Evolutionary conservation across 2,329 filamentous ascomycete species (phyloP), one percentile per base, ranked within the genome.

Genomic region (Colletotrichum sp.): DNA sequence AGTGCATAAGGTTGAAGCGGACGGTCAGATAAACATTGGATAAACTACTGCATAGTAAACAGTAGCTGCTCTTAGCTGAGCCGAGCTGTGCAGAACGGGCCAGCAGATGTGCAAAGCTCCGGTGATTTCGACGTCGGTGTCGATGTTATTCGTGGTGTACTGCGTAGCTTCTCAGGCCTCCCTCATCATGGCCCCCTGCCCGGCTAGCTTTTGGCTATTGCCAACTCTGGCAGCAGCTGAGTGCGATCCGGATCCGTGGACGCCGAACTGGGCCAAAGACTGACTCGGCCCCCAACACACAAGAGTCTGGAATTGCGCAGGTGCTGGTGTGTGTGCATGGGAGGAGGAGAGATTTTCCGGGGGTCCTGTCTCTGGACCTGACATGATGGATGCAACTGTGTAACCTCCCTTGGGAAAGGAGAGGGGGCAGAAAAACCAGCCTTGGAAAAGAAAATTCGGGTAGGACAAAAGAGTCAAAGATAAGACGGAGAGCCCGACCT

Each of bases 11-110:
- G 62, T 73, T 69, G 68, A 72, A 52, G 62, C 49, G 22, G 59
- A 63, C n/a, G 70, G 74, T 76, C 74, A 74, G 64, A 74, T 74
- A 76, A 76, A 76, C 64, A 76, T 64, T 66, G 69, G 55, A 75
- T 34, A 30, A 22, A 55, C 15, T 55, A 52, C 44, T 59, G 22
- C 49, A 36, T 62, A 62, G 67, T 49, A 49, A 49, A 49, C 44
- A 52, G 44, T 52, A 52, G 44, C n/a, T 69, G 55, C 67, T 52
- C 67, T 69, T 36, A 69, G 63, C 39, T 32, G 36, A 39, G 30
- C 34, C 55, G 32, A 61, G 44, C 36, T 55, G 36, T 12, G 34
- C 57, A 44, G 71, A 22, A 62, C 27, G n/a, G 34, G 34, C 34
- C 34, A 22, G 67, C 62, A 62, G 12, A 32, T 32, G 49, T 68